phyloP scores from a whole-genome alignment of 1,284 basidiomycete genomes.

The Ganoderma lucidum region DNA sequence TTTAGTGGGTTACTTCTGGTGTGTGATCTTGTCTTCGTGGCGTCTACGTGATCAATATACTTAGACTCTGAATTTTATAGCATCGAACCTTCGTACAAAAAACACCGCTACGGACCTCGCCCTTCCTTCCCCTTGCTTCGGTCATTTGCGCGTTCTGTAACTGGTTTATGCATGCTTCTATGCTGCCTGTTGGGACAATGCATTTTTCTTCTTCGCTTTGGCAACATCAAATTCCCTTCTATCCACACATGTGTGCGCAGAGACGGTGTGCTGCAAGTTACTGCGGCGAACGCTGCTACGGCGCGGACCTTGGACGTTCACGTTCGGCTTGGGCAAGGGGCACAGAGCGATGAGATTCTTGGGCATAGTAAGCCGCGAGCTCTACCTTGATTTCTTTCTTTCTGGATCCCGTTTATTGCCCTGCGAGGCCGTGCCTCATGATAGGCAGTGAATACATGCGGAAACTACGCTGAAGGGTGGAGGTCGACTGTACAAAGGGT shows the following conservation, averaged over 20 bases:
- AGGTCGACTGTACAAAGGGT: too few relatives aligned
- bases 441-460: too few relatives aligned
- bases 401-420: too few relatives aligned
- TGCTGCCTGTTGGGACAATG: slow-evolving; percentile 19
- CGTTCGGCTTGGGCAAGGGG: neutral
- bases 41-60: neutral
- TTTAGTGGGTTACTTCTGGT: slow-evolving; percentile 11
- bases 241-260: neutral
- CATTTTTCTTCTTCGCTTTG: slow-evolving; percentile 11
- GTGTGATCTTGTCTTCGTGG: neutral
- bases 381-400: neutral
- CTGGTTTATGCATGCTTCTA: slow-evolving; percentile 16
- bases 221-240: neutral
- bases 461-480: too few relatives aligned
- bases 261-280: neutral
- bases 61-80: neutral
- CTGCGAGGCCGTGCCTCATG: too few relatives aligned
- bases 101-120: slow-evolving; percentile 15
- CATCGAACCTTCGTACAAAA: neutral
- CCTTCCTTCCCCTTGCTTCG: slow-evolving; percentile 16
- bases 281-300: neutral
- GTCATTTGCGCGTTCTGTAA: slow-evolving; percentile 9
- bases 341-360: neutral
- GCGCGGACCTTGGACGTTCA: neutral
- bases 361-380: neutral